These are phyloP conservation scores for Talaromyces verruculosus DNA, from an alignment of 2,329 filamentous ascomycete species.

Conservation along the genomic window DNA sequence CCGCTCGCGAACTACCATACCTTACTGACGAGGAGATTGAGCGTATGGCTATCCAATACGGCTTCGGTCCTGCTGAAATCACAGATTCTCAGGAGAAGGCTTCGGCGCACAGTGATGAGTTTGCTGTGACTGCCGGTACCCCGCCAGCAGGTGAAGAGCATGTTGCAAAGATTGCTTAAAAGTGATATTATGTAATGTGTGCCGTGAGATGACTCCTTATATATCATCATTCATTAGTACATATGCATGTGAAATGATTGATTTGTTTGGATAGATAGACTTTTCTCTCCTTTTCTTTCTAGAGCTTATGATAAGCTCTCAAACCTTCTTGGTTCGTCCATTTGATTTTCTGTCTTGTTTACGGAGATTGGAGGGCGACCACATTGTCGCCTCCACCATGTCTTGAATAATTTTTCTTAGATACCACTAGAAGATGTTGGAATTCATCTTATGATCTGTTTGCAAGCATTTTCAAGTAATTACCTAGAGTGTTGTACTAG, in stretches of 20 bases:
- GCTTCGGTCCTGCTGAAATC: constrained; percentile 16
- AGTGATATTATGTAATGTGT: neutral
- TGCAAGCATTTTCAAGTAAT: too few species aligned
- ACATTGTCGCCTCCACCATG: neutral
- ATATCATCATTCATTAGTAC: neutral
- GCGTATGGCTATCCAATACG: constrained; percentile 22
- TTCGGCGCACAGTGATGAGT: constrained; percentile 5
- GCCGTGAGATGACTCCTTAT: neutral
- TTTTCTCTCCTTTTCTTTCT: neutral
- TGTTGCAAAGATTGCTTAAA: neutral
- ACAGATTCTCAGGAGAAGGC: constrained; percentile 12
- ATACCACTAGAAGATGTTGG: neutral
- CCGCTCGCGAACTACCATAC: constrained; percentile 28
- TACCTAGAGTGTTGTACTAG: too few species aligned
- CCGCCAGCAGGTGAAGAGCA: neutral
- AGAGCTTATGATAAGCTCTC: neutral
- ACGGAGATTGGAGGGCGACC: neutral
- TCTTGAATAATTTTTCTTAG: neutral
- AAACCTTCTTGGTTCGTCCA: neutral
- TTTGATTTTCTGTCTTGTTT: neutral
- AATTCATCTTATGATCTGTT: neutral
- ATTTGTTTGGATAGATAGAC: constrained; percentile 9
- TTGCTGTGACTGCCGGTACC: neutral
- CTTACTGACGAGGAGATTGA: constrained; percentile 21
- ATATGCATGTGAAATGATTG: neutral